These are phyloP conservation scores for Plasmodium cynomolgi DNA, from an alignment of 169 alveolate species.

Conservation along the genomic window DNA sequence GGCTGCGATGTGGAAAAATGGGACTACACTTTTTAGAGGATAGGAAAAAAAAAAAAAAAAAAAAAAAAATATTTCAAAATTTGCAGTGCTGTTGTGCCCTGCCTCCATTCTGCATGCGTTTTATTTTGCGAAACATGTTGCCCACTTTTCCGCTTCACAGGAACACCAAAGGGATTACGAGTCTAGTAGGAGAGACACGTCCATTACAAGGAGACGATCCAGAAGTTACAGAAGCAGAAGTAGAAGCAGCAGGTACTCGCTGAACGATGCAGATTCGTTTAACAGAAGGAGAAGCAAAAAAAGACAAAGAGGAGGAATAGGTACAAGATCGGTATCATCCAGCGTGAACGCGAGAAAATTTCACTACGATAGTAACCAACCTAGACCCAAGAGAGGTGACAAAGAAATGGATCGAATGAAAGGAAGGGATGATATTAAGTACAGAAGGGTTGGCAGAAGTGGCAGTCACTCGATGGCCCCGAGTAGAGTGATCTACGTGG, in stretches of 20 bases:
- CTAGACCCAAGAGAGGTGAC: conserved; percentile 8
- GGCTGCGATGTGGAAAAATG: background rate
- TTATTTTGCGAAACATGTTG: background rate
- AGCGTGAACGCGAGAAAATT: conserved; percentile 20
- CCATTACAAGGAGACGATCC: conserved; percentile 21
- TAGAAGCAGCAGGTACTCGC: conserved; percentile 16
- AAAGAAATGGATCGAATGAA: conserved; percentile 5
- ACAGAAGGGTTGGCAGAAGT: conserved; percentile 17
- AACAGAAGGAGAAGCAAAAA: conserved; percentile 11
- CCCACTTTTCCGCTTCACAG: background rate
- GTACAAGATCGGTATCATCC: conserved; percentile 34
- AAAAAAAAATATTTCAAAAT: no score
- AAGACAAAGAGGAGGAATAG: conserved; percentile 28
- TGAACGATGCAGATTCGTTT: conserved; percentile 1
- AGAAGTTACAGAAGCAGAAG: conserved; percentile 22
- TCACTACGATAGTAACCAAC: conserved; percentile 23
- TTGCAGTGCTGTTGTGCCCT: background rate
- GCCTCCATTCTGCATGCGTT: background rate
- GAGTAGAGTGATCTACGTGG: conserved; percentile 34
- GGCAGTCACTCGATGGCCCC: conserved; percentile 33
- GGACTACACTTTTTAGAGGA: background rate
- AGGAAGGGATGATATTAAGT: background rate
- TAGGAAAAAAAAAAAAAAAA: background rate
- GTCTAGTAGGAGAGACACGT: background rate
- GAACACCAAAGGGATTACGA: conserved; percentile 23